Evolutionary conservation across 2,329 filamentous ascomycete species (phyloP).

Genomic region (Beauveria bassiana): DNA sequence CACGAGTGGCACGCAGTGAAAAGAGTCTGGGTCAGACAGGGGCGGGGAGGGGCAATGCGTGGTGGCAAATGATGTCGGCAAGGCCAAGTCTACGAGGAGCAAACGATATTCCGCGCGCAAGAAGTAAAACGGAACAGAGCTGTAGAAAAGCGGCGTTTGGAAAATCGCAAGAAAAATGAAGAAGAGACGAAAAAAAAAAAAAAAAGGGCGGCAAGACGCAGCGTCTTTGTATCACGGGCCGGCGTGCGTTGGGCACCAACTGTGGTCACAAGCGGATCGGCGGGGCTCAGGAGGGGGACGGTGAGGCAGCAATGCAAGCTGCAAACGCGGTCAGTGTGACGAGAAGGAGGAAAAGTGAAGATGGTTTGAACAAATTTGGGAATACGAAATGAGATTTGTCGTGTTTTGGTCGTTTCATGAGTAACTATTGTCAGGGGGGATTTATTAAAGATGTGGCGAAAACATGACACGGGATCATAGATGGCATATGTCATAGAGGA

Average conservation of each 20-base stretch:
- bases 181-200: neutral
- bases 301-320: conserved; percentile 8
- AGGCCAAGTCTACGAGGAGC: conserved; percentile 5
- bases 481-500: neutral
- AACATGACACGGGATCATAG: neutral
- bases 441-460: neutral
- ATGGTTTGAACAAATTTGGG: neutral
- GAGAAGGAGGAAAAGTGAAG: neutral
- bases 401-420: neutral
- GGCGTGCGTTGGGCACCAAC: conserved; percentile 9
- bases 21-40: neutral
- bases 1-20: neutral
- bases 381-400: neutral
- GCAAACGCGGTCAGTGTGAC: neutral
- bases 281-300: conserved; percentile 6
- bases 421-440: neutral
- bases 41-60: neutral
- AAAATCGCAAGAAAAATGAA: neutral
- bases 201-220: neutral
- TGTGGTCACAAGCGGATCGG: conserved; percentile 9
- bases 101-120: neutral
- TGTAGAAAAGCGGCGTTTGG: neutral
- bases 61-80: neutral
- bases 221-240: conserved; percentile 9
- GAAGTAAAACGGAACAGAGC: neutral